A percentile compares a stretch with the other conserved stretches of the same genome.
Evolutionary conservation across 768 basidiomycete genomes (phyloP).

Genomic region (Phaeotremella fagi): DNA sequence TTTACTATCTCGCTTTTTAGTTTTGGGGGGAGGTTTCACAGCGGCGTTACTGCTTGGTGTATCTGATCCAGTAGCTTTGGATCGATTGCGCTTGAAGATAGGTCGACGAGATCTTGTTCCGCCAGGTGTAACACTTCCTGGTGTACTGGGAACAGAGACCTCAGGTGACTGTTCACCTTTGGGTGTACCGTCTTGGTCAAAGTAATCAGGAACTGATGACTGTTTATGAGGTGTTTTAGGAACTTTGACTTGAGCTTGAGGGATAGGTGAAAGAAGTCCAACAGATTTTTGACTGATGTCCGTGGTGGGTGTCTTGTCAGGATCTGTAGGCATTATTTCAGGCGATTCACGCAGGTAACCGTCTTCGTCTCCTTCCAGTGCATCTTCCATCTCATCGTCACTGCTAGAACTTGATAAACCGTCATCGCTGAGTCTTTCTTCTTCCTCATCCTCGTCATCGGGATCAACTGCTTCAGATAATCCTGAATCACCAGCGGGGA

Average conservation of each 20-base stretch:
- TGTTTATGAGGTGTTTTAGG: slow-evolving; percentile 16
- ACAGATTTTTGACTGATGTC: slow-evolving; percentile 9
- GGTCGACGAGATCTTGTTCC: slow-evolving; percentile 21
- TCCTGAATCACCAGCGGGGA: slow-evolving; percentile 54
- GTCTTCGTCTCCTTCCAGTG: slow-evolving; percentile 29
- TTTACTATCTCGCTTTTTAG: slow-evolving; percentile 30
- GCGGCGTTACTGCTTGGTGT: slow-evolving; percentile 43
- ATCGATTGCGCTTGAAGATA: slow-evolving; percentile 22
- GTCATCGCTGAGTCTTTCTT: slow-evolving; percentile 25
- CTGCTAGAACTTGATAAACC: slow-evolving; percentile 31
- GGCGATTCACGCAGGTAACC: slow-evolving; percentile 4
- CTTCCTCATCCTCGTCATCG: slow-evolving; percentile 51
- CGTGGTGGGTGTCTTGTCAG: neutral
- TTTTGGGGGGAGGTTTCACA: too few species aligned
- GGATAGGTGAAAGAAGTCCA: slow-evolving; percentile 16
- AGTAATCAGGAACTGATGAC: slow-evolving; percentile 26
- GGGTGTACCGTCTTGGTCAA: slow-evolving; percentile 17
- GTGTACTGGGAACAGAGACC: slow-evolving; percentile 9
- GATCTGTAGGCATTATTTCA: neutral
- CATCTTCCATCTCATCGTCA: slow-evolving; percentile 35
- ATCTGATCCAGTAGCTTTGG: neutral
- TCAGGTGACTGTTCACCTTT: neutral
- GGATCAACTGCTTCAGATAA: slow-evolving; percentile 49
- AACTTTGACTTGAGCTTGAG: neutral
- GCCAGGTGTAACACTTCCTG: slow-evolving; percentile 28